phyloP scores from a whole-genome alignment of 768 basidiomycete genomes.

The Albatrellus ellisii region DNA sequence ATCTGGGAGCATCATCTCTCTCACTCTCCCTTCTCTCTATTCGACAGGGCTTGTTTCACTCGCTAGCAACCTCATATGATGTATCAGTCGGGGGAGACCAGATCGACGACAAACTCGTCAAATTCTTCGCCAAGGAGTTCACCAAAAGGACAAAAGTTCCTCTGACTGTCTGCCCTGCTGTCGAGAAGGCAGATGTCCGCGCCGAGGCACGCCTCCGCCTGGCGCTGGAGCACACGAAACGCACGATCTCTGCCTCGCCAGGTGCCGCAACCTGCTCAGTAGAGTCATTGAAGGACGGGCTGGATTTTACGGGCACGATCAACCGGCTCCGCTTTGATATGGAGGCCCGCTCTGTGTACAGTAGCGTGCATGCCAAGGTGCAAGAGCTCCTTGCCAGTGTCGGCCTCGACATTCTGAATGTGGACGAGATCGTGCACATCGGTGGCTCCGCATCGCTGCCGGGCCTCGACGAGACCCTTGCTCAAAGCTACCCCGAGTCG shows the following conservation, averaged over 20 bases:
- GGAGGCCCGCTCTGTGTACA: conserved; percentile 43
- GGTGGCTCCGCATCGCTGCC: conserved; percentile 67
- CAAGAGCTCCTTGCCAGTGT: conserved; percentile 37
- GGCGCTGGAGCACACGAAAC: conserved; percentile 90
- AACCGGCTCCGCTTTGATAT: conserved; percentile 35
- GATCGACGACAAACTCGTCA: conserved; percentile 74
- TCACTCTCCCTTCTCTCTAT: conserved; percentile 58
- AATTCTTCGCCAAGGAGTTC: conserved; percentile 91
- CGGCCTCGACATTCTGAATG: conserved; percentile 45
- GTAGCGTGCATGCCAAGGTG: conserved; percentile 36
- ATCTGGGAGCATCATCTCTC: conserved; percentile 67
- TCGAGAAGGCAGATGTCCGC: conserved; percentile 51
- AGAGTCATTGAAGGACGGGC: conserved; percentile 86
- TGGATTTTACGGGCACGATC: conserved; percentile 73
- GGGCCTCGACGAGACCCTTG: conserved; percentile 51
- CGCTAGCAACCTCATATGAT: conserved; percentile 37
- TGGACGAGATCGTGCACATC: conserved; percentile 73
- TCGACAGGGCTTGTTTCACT: conserved; percentile 60
- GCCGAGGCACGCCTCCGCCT: conserved; percentile 90
- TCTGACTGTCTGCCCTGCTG: conserved; percentile 49
- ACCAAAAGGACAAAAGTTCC: conserved; percentile 87
- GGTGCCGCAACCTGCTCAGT: conserved; percentile 80
- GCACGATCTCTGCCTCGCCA: conserved; percentile 76
- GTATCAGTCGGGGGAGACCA: conserved; percentile 47
- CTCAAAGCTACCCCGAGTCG: conserved; percentile 44